phyloP scores from a whole-genome alignment of 2,329 filamentous ascomycete genomes.

The Balansia obtecta region DNA sequence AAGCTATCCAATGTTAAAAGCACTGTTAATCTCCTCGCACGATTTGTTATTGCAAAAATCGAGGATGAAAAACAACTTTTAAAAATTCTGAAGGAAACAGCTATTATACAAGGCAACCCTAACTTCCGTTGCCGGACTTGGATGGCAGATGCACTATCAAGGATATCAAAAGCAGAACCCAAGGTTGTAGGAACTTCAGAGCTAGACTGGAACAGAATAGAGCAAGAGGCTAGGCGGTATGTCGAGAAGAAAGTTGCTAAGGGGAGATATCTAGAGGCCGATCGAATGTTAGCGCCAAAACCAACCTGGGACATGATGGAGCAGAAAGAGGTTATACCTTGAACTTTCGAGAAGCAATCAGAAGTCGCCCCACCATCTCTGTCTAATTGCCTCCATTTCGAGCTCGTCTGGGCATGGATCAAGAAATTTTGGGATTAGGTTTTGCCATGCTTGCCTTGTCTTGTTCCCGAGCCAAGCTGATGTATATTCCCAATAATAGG shows the following conservation, averaged over 20 bases:
- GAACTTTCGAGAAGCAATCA: constrained; percentile 1
- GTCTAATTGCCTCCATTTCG: constrained; percentile 26
- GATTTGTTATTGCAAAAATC: constrained; percentile 27
- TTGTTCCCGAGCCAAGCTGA: constrained; percentile 12
- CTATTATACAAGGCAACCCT: constrained; percentile 21
- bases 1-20: constrained; percentile 9
- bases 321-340: constrained; percentile 13
- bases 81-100: constrained; percentile 18
- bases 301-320: constrained; percentile 19
- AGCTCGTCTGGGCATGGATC: constrained; percentile 23
- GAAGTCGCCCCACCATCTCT: constrained; percentile 21
- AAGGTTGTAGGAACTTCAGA: constrained; percentile 23
- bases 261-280: constrained; percentile 10
- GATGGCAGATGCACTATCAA: constrained; percentile 21
- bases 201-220: constrained; percentile 25
- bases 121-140: constrained; percentile 28
- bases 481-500: constrained; percentile 23
- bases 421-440: constrained; percentile 22
- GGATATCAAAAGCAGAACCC: constrained; percentile 19
- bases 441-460: constrained; percentile 23
- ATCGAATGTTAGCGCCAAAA: constrained; percentile 11
- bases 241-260: constrained; percentile 18
- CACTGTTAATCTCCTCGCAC: constrained; percentile 21
- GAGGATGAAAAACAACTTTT: constrained; percentile 20
- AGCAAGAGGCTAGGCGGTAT: constrained; percentile 22